These are phyloP conservation scores for Aspergillus nanangensis DNA, from an alignment of 495 filamentous ascomycete species.

Conservation along the genomic window DNA sequence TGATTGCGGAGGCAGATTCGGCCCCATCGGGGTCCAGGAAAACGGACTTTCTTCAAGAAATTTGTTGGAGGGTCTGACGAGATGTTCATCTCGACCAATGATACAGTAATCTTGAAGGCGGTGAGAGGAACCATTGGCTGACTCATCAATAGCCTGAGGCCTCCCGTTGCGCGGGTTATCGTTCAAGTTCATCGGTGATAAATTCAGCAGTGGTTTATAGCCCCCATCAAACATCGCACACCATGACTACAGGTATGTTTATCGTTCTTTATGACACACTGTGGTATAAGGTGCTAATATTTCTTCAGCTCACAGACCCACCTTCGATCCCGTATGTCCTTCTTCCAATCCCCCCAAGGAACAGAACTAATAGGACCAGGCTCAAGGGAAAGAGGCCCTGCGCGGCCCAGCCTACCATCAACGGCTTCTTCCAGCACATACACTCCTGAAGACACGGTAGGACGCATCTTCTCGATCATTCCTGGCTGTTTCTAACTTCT, in stretches of 20 bases:
- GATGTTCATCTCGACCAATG: constrained; percentile 19
- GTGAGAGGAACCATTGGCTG: constrained; percentile 1
- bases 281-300: constrained; percentile 19
- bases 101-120: constrained; percentile 1
- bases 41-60: constrained; percentile 17
- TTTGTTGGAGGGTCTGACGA: constrained; percentile 16
- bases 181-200: too few species aligned
- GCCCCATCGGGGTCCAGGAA: constrained; percentile 21
- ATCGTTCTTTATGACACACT: background rate
- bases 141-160: constrained; percentile 14
- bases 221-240: constrained; percentile 12
- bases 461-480: background rate
- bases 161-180: background rate
- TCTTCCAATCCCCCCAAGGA: background rate
- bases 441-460: constrained; percentile 80
- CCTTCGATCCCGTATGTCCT: constrained; percentile 78
- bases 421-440: constrained; percentile 89
- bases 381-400: constrained; percentile 90
- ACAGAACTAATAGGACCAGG: constrained; percentile 45
- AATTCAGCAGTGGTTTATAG: too few species aligned
- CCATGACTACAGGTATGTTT: constrained; percentile 64
- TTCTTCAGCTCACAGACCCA: constrained; percentile 68
- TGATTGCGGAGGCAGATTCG: constrained; percentile 34
- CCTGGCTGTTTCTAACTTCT: constrained; percentile 12
- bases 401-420: constrained; percentile 95